Evolutionary conservation across 148 eudicot species (phyloP), one percentile per base, ranked within the genome.

Genomic region (Beta vulgaris): DNA sequence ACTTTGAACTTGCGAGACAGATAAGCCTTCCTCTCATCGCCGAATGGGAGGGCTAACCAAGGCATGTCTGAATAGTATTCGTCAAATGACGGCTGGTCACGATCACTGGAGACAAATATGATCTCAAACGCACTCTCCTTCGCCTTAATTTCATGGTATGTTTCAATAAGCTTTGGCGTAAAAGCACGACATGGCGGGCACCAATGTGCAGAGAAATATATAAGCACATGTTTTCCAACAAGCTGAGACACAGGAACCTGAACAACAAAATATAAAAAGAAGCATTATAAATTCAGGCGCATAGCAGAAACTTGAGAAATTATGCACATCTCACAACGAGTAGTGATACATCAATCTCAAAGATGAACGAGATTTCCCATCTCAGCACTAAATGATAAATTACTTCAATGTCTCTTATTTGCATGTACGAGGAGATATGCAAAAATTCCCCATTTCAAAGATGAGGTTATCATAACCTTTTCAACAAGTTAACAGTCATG

Each of bases 191-290:
- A 86, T 62, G 89, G 89, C 21, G 88, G 84, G 63, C 91, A 86
- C 89, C 91, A 86, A 34, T 88, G 88, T 19, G 88, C 91, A 9
- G 91, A 88, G 80, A 88, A 86, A 66, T 86, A 88, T 6, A 88
- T 79, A 13, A 88, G 89, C 15, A 88, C 74, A 19, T 83, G 83
- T 72, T 85, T 86, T 21, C 91, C 89, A 35, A 85, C 84, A 76
- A 88, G 91, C 29, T 86, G 55, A 40, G 86, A 86, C 68, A 88
- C 75, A 0, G 85, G 86, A 59, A 88, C 88, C 89, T 88, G 81
- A 69, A 44, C 23, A 49, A 42, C 16, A 58, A 26, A 39, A 55
- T 37, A 31, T 26, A 67, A 39, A 16, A 14, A 25, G 35, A 72
- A 23, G n/a, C 34, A 16, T 70, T 36, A 6, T 19, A 46, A 0